Evolutionary conservation across 83 land plant species (phyloP).

Genomic region (Isoetes engelmannii): DNA sequence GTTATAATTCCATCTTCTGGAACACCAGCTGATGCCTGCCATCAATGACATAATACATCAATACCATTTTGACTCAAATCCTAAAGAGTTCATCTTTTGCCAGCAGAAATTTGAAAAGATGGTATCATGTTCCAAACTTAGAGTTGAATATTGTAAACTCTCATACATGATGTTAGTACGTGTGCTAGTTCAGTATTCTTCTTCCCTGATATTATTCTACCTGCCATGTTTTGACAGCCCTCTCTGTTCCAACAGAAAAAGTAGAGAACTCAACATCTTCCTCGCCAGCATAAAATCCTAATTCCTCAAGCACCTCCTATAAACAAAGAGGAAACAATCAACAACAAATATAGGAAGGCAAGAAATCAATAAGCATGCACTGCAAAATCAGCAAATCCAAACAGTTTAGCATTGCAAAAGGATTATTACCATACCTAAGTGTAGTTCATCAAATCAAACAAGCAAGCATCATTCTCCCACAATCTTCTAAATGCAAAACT

Average conservation of each 20-base stretch:
- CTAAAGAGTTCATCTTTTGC: not conserved
- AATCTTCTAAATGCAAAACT: not conserved
- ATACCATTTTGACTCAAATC: not conserved
- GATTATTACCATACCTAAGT: not conserved
- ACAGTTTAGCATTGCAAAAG: not conserved
- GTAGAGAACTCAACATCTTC: constrained; percentile 85
- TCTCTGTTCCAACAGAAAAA: constrained; percentile 73
- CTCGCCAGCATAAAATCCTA: constrained; percentile 93
- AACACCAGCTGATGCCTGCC: constrained; percentile 55
- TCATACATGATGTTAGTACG: not conserved
- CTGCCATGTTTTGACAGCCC: constrained; percentile 95
- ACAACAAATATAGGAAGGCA: not conserved
- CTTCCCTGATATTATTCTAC: constrained; percentile 21
- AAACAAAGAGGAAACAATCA: not conserved
- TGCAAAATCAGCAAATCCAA: constrained; percentile 1
- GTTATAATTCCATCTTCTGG: constrained; percentile 78
- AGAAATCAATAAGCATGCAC: not conserved
- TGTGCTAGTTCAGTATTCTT: too few relatives aligned
- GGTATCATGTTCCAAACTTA: too few relatives aligned
- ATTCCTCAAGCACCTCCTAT: constrained; percentile 63
- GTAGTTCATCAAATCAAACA: not conserved
- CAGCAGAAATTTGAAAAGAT: too few relatives aligned
- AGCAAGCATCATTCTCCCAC: not conserved
- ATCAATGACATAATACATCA: not conserved
- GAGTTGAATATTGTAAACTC: not conserved